Percentiles rank a stretch among this genome's conserved stretches.
Evolutionary conservation across 768 basidiomycete species (phyloP).

Genomic region (Coprinopsis strossmayeri): DNA sequence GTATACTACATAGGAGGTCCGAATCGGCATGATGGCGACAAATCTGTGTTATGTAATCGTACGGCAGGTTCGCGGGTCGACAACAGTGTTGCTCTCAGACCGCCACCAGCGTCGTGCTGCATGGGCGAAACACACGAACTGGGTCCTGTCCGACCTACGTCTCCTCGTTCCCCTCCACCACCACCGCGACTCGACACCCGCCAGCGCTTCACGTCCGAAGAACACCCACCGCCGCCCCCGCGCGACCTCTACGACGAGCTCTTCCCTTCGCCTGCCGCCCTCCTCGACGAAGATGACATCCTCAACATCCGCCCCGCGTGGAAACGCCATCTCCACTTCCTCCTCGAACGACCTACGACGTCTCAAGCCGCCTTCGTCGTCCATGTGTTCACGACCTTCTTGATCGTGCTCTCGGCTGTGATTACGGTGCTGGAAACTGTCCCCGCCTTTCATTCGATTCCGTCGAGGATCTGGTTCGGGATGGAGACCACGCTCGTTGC

Average conservation of each 20-base stretch:
- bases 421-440: conserved; percentile 79
- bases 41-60: too few species aligned
- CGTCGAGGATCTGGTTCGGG: conserved; percentile 76
- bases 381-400: conserved; percentile 61
- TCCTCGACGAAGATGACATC: conserved; percentile 28
- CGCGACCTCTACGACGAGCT: conserved; percentile 30
- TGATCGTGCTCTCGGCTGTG: conserved; percentile 69
- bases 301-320: conserved; percentile 41
- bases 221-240: conserved; percentile 16
- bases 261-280: conserved; percentile 30
- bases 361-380: conserved; percentile 71
- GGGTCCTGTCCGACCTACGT: too few species aligned
- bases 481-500: conserved; percentile 80
- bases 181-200: too few species aligned
- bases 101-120: too few species aligned
- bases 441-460: conserved; percentile 64
- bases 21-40: too few species aligned
- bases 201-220: conserved; percentile 4
- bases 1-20: too few species aligned
- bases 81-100: too few species aligned
- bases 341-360: conserved; percentile 78
- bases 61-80: too few species aligned
- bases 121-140: too few species aligned
- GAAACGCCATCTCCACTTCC: conserved; percentile 59
- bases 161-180: too few species aligned